Percentiles rank a stretch among this genome's conserved stretches.
Conservation (phyloP, 495 filamentous ascomycete species). For the Polyplosphaeria fusca region DNA sequence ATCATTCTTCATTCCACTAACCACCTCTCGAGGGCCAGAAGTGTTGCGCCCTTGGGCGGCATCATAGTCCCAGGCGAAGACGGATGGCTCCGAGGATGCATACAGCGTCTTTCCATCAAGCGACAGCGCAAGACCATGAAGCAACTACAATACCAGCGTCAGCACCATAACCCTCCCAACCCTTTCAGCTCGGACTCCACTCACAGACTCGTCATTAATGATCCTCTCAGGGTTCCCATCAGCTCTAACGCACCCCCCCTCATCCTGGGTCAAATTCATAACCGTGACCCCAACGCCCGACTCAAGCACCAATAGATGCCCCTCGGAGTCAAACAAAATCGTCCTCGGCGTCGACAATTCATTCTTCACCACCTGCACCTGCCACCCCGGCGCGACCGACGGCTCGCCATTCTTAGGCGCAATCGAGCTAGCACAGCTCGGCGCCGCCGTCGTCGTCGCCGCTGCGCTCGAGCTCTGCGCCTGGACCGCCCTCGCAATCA, state of each 20-base stretch:
- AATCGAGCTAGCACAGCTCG: constrained; percentile 36
- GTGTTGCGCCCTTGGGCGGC: constrained; percentile 43
- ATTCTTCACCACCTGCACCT: constrained; percentile 52
- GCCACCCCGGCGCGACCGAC: constrained; percentile 56
- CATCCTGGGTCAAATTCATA: constrained; percentile 50
- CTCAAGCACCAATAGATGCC: constrained; percentile 62
- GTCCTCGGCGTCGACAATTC: constrained; percentile 55
- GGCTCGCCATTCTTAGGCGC: constrained; percentile 42
- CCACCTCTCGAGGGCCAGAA: constrained; percentile 44
- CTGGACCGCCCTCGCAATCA: constrained; percentile 4
- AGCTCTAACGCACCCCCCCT: constrained; percentile 50
- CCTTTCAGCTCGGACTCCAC: constrained; percentile 32
- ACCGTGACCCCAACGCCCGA: constrained; percentile 52
- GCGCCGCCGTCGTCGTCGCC: neutral
- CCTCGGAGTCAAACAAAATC: constrained; percentile 57
- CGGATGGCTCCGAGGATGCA: constrained; percentile 55
- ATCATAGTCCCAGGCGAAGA: constrained; percentile 63
- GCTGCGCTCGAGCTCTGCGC: constrained; percentile 21
- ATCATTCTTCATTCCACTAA: constrained; percentile 61
- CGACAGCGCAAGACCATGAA: constrained; percentile 66
- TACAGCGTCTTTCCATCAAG: constrained; percentile 61
- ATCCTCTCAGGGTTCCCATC: constrained; percentile 25
- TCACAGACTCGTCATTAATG: constrained; percentile 40
- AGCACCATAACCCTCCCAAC: neutral
- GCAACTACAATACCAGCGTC: constrained; percentile 44